Evolutionary conservation across 805 yeast genomes (phyloP), one percentile per base, ranked within the genome.

Genomic region (Nakazawaea molendinolei): DNA sequence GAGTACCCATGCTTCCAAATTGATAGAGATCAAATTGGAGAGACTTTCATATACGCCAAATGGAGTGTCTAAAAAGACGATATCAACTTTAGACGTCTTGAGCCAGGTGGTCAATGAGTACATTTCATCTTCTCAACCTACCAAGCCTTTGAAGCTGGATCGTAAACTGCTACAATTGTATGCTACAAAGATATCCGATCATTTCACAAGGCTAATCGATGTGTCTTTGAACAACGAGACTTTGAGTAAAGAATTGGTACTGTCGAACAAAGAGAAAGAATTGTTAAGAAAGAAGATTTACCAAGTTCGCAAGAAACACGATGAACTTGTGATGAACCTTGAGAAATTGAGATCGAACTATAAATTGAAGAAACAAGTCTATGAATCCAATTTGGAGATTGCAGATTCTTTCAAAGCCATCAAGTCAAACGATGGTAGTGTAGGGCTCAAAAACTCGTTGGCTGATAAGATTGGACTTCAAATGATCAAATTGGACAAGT

Each of bases 181-280:
- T 41, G 32, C 40, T 5, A 39, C 41, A 2, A 27, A 46, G n/a
- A 38, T 55, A n/a, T 45, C 46, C 10, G 34, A 37, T 3, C 57
- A 59, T 49, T 55, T 64, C 28, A 44, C 44, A 2, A 46, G 49
- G 9, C 42, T 62, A 18, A 47, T 65, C 22, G 71, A 65, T 44
- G 35, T 58, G 5, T 52, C 56, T 36, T 39, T 65, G 28, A 47
- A 57, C 2, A 65, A 60, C 43, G 56, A 61, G 28, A 44, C 52
- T 16, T 44, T 61, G n/a, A 34, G 48, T 9, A 45, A 46, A 18
- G 56, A 60, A 24, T 44, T 64, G 16, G 39, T 46, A 8, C 51
- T 49, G 16, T 42, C 53, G 5, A 58, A 53, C 34, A 33, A 33
- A 9, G 46, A 49, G 12, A 63, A 63, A 39, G 49, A 52, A 23